phyloP scores from a whole-genome alignment of 1,139 yeast genomes.

The Yamadazyma membranifaciens region DNA sequence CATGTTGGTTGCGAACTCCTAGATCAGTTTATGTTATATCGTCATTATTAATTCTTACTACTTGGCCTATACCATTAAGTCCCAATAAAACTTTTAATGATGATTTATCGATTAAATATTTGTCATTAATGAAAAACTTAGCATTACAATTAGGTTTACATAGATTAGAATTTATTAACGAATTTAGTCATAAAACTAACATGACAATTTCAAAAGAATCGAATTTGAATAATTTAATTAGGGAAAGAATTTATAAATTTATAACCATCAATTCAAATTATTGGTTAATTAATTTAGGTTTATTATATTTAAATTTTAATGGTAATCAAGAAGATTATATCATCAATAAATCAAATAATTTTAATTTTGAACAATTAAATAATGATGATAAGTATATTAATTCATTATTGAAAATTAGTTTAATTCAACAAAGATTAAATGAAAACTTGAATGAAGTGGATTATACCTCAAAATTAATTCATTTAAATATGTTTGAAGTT shows the following conservation, averaged over 20 bases:
- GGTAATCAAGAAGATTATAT: slow-evolving; percentile 45
- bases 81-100: slow-evolving; percentile 30
- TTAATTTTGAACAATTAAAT: slow-evolving; percentile 6
- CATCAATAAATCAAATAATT: slow-evolving; percentile 33
- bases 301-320: slow-evolving; percentile 37
- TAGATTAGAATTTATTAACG: slow-evolving; percentile 41
- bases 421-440: slow-evolving; percentile 42
- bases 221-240: slow-evolving; percentile 33
- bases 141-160: slow-evolving; percentile 47
- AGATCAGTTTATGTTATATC: slow-evolving; percentile 42
- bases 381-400: slow-evolving; percentile 36
- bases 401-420: slow-evolving; percentile 38
- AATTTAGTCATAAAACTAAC: slow-evolving; percentile 45
- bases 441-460: slow-evolving; percentile 32
- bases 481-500: slow-evolving; percentile 44
- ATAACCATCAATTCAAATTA: slow-evolving; percentile 44
- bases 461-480: slow-evolving; percentile 29
- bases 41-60: slow-evolving; percentile 41
- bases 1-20: slow-evolving; percentile 48
- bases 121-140: slow-evolving; percentile 41
- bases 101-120: slow-evolving; percentile 37
- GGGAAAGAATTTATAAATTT: slow-evolving; percentile 47
- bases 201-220: slow-evolving; percentile 33
- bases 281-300: slow-evolving; percentile 44
- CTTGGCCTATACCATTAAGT: slow-evolving; percentile 46